These are phyloP conservation scores for Pinus taeda DNA, from an alignment of 75 land plant genomes.

Conservation along the genomic window DNA sequence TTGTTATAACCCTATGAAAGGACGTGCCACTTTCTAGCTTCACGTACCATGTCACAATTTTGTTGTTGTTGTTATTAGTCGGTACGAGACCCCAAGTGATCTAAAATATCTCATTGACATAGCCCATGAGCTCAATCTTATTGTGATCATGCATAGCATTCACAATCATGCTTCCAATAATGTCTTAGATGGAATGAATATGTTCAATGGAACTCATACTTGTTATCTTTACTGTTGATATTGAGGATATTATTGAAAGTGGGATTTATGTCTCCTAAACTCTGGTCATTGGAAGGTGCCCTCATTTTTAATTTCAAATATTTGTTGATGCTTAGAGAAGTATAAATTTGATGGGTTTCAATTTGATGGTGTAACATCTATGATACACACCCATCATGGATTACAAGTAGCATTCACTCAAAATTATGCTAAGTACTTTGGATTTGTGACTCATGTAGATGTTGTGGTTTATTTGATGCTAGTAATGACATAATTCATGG, in stretches of 20 bases:
- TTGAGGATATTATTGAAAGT: conserved; percentile 92
- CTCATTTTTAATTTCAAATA: conserved; percentile 81
- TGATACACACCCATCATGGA: conserved; percentile 97
- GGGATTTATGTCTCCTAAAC: conserved; percentile 79
- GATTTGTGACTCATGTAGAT: conserved; percentile 25
- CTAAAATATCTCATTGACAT: too few relatives aligned
- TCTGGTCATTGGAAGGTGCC: conserved; percentile 91
- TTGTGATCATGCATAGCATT: too few relatives aligned
- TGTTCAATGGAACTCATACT: conserved; percentile 94
- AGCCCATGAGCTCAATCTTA: conserved; percentile 12
- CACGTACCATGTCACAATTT: too few relatives aligned
- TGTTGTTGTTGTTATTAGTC: too few relatives aligned
- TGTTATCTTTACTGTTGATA: conserved; percentile 82
- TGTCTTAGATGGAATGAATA: conserved; percentile 81
- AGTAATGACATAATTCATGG: too few relatives aligned
- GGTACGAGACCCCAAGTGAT: too few relatives aligned
- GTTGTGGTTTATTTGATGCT: too few relatives aligned
- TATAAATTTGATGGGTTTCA: conserved; percentile 92
- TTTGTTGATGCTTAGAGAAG: conserved; percentile 91
- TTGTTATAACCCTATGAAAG: too few relatives aligned
- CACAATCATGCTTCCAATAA: conserved; percentile 90
- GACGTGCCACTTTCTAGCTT: too few relatives aligned
- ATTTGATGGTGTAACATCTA: conserved; percentile 96
- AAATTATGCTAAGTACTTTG: conserved; percentile 37
- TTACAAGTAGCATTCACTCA: conserved; percentile 81